Evolutionary conservation across 805 yeast species (phyloP).

Genomic region (Scheffersomyces ergatensis): DNA sequence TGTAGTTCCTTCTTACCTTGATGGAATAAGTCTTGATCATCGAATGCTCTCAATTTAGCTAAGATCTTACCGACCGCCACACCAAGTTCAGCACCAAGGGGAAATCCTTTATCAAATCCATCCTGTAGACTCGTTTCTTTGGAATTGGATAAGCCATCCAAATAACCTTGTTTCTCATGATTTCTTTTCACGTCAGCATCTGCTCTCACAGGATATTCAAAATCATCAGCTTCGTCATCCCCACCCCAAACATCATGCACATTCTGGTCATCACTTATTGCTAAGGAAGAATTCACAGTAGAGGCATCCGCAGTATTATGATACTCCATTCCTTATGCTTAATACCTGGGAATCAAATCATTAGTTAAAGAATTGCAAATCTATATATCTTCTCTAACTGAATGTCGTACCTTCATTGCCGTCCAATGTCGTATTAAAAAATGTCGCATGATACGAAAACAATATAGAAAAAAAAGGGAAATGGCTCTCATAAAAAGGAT

Average conservation of each 20-base stretch:
- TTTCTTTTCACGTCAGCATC: conserved; percentile 45
- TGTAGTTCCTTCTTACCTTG: conserved; percentile 52
- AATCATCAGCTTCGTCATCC: conserved; percentile 14
- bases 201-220: conserved; percentile 3
- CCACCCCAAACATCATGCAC: conserved; percentile 33
- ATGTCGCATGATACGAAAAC: too few relatives aligned
- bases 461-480: too few relatives aligned
- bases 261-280: too few relatives aligned
- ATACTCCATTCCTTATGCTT: too few relatives aligned
- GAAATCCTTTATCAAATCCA: conserved; percentile 82
- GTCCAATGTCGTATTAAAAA: too few relatives aligned
- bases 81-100: conserved; percentile 72
- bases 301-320: too few relatives aligned
- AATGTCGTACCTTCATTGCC: too few relatives aligned
- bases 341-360: too few relatives aligned
- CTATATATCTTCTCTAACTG: too few relatives aligned
- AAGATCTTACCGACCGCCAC: conserved; percentile 61
- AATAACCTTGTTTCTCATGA: conserved; percentile 78
- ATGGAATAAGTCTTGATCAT: conserved; percentile 19
- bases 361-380: too few relatives aligned
- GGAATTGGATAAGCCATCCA: conserved; percentile 71
- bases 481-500: too few relatives aligned
- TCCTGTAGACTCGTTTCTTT: conserved; percentile 69
- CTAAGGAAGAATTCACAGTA: too few relatives aligned
- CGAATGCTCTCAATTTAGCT: conserved; percentile 38